Evolutionary conservation across 345 rosid species (phyloP).

Genomic region (Boechera divaricarpa): DNA sequence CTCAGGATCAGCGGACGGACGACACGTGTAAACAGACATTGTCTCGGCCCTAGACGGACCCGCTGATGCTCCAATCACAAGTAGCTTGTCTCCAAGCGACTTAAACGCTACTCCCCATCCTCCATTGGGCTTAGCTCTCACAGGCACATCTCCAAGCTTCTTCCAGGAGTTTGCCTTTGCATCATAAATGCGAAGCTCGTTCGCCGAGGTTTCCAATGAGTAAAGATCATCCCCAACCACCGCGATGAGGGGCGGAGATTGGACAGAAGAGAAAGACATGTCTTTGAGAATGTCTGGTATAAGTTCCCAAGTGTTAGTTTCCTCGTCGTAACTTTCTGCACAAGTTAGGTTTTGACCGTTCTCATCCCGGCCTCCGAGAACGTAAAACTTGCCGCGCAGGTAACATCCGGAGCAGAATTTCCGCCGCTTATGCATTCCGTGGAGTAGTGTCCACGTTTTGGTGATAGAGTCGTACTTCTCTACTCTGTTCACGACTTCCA

Average conservation of each 20-base stretch:
- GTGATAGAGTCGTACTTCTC: slow-evolving; percentile 74
- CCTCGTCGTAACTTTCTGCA: slow-evolving; percentile 72
- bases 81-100: slow-evolving; percentile 78
- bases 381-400: slow-evolving; percentile 77
- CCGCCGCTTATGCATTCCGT: slow-evolving; percentile 57
- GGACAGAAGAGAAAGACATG: slow-evolving; percentile 53
- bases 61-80: slow-evolving; percentile 73
- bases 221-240: slow-evolving; percentile 76
- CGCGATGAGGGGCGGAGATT: slow-evolving; percentile 84
- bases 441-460: slow-evolving; percentile 73
- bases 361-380: slow-evolving; percentile 77
- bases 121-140: slow-evolving; percentile 65
- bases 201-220: slow-evolving; percentile 69
- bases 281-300: slow-evolving; percentile 65
- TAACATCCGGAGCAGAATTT: slow-evolving; percentile 74
- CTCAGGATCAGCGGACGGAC: slow-evolving; percentile 48
- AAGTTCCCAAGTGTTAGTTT: slow-evolving; percentile 58
- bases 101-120: slow-evolving; percentile 99
- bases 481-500: slow-evolving; percentile 57
- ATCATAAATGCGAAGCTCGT: slow-evolving; percentile 67
- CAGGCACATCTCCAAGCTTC: slow-evolving; percentile 73
- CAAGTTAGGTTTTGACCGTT: slow-evolving; percentile 56
- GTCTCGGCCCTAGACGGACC: slow-evolving; percentile 48
- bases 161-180: slow-evolving; percentile 71
- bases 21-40: slow-evolving; percentile 79